Conservation (phyloP, 805 yeast genomes). For the Teunomyces tritomae region DNA sequence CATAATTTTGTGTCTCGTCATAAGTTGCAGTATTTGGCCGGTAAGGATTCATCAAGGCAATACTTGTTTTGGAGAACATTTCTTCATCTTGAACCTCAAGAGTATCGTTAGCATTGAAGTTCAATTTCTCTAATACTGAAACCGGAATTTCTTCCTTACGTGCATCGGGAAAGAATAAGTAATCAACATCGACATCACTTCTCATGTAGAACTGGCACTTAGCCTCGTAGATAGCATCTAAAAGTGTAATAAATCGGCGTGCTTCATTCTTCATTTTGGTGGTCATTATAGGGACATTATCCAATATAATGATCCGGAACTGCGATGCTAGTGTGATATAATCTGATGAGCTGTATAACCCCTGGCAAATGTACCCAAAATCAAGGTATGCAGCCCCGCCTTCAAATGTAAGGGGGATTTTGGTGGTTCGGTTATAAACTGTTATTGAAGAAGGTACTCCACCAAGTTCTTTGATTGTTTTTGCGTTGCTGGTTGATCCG, state of each 20-base stretch:
- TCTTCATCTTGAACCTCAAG: constrained; percentile 61
- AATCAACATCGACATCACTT: constrained; percentile 47
- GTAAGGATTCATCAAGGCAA: constrained; percentile 61
- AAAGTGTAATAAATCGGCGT: constrained; percentile 58
- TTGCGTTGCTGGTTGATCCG: not conserved
- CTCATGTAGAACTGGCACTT: constrained; percentile 58
- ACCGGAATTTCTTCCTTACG: constrained; percentile 11
- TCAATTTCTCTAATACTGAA: constrained; percentile 10
- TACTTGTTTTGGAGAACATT: constrained; percentile 62
- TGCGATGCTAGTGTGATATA: constrained; percentile 64
- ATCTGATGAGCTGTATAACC: constrained; percentile 62
- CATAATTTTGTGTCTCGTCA: constrained; percentile 6
- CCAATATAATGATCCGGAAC: constrained; percentile 55
- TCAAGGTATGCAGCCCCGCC: constrained; percentile 43
- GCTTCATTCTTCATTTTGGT: constrained; percentile 64
- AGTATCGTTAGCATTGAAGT: constrained; percentile 19
- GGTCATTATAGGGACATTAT: constrained; percentile 59
- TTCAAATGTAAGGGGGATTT: constrained; percentile 41
- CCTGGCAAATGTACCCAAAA: constrained; percentile 54
- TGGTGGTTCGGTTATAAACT: constrained; percentile 56
- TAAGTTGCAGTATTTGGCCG: constrained; percentile 68
- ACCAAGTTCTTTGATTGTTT: constrained; percentile 14
- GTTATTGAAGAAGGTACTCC: constrained; percentile 29
- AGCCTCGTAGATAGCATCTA: constrained; percentile 70
- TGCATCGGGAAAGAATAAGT: constrained; percentile 61